A percentile compares a stretch with the other conserved stretches of the same genome.
Evolutionary conservation across 805 yeast genomes (phyloP).

Genomic region (Kurtzmaniella fragi): DNA sequence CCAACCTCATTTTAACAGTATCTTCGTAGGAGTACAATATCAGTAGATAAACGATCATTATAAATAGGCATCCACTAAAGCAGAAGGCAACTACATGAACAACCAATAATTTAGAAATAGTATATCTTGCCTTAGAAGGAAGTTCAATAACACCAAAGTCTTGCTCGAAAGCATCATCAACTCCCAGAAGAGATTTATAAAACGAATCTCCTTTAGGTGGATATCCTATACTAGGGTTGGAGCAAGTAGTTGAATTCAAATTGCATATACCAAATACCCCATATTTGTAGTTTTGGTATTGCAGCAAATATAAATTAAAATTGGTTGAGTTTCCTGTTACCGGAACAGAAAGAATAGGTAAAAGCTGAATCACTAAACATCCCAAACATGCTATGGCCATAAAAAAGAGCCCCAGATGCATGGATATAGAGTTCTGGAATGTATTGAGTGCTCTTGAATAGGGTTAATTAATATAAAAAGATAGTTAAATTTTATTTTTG

Average conservation of each 20-base stretch:
- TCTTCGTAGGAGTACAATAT: slow-evolving; percentile 4
- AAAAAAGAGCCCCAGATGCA: slow-evolving; percentile 27
- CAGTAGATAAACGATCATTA: slow-evolving; percentile 10
- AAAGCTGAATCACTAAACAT: slow-evolving; percentile 31
- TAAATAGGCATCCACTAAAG: slow-evolving; percentile 17
- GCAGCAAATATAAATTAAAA: slow-evolving; percentile 24
- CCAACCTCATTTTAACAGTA: slow-evolving; percentile 1
- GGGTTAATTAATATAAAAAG: too few species aligned
- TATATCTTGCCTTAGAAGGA: slow-evolving; percentile 36
- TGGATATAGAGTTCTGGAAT: slow-evolving; percentile 1
- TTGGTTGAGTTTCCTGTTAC: slow-evolving; percentile 22
- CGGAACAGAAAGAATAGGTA: slow-evolving; percentile 40
- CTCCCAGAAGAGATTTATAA: not conserved
- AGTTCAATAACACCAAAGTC: slow-evolving; percentile 23
- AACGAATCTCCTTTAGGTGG: slow-evolving; percentile 12
- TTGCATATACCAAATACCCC: slow-evolving; percentile 44
- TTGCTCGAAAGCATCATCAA: slow-evolving; percentile 1
- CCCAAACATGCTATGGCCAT: slow-evolving; percentile 22
- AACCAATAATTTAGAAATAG: slow-evolving; percentile 36
- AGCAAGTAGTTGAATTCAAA: slow-evolving; percentile 19
- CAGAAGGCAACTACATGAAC: slow-evolving; percentile 38
- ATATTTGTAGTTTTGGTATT: slow-evolving; percentile 27
- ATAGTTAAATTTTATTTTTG: too few species aligned
- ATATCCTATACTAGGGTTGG: slow-evolving; percentile 34
- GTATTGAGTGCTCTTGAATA: not conserved